Evolutionary conservation across 2,329 filamentous ascomycete genomes (phyloP), one percentile per base, ranked within the genome.

Genomic region (Fusarium azukiicola): DNA sequence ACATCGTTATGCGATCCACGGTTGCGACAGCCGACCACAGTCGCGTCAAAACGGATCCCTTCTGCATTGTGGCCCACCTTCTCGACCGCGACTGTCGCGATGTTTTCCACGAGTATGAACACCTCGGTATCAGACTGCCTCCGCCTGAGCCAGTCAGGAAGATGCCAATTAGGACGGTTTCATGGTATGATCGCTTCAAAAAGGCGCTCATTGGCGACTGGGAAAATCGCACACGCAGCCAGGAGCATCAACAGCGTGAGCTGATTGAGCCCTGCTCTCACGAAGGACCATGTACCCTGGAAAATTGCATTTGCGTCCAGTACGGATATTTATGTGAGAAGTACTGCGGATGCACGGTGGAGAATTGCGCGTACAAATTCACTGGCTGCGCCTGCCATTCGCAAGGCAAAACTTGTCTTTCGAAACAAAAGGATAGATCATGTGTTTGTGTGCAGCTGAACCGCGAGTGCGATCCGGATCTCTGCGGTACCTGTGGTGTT

Each of bases 391-490:
- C 90, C 5, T 97, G 96, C 82, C 89, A 93, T 67, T 87, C 88
- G 1, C 87, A 88, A 11, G 95, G 95, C 70, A 92, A 92, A 83
- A 90, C 90, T 2, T 95, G 94, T 77, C 79, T 90, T 10, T 85
- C 90, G 17, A 92, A 91, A 56, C 89, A 94, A 79, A 92, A 91
- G 75, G 92, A 93, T 72, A 87, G 86, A 74, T 90, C 91, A 6
- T 98, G 96, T 83, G 94, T 95, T 19, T 98, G 96, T 81, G 90
- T 94, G 27, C 90, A 92, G 81, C 90, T 96, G 69, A 95, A 96
- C 79, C 92, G 96, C 50, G 96, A 98, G 87, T 98, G 96, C 83
- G 96, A 98, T 81, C 94, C 96, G 4, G 93, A 95, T 74, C 89
- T 97, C 17, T 98, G 96, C 82, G 90, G 90, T 21, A 90, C 89